Evolutionary conservation across 768 basidiomycete genomes (phyloP).

Genomic region (Trichaptum fuscoviolaceum): DNA sequence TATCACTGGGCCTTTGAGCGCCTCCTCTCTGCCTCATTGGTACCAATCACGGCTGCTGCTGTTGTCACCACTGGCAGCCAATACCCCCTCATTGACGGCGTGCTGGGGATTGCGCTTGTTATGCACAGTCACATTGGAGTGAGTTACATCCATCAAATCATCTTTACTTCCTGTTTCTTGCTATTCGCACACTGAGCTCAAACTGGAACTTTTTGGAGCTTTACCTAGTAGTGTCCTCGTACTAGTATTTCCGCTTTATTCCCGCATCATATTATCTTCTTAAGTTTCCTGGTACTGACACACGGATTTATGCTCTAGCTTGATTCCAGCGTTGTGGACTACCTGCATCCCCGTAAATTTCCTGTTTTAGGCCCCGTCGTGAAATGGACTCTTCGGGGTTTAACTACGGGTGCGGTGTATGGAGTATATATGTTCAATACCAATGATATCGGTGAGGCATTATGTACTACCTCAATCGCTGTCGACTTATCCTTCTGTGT

Average conservation of each 20-base stretch:
- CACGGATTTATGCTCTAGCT: slow-evolving; percentile 43
- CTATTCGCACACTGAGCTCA: background rate
- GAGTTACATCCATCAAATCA: slow-evolving; percentile 23
- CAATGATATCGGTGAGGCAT: slow-evolving; percentile 82
- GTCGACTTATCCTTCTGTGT: slow-evolving; percentile 6
- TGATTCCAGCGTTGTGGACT: slow-evolving; percentile 76
- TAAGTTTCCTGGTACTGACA: background rate
- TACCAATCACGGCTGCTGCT: slow-evolving; percentile 85
- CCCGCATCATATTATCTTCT: background rate
- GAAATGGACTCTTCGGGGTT: slow-evolving; percentile 72
- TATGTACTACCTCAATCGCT: slow-evolving; percentile 2
- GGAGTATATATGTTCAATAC: slow-evolving; percentile 99
- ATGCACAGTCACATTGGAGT: slow-evolving; percentile 97
- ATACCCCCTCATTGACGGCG: slow-evolving; percentile 84
- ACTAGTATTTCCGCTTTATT: background rate
- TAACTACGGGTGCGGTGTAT: slow-evolving; percentile 77
- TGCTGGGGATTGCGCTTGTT: slow-evolving; percentile 82
- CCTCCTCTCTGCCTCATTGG: slow-evolving; percentile 77
- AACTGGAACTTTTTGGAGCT: background rate
- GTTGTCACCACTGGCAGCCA: slow-evolving; percentile 70
- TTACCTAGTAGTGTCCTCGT: too few species aligned
- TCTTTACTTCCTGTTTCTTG: background rate
- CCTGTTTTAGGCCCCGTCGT: slow-evolving; percentile 64
- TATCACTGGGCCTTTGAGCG: slow-evolving; percentile 95
- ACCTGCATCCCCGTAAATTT: slow-evolving; percentile 91